phyloP scores from a whole-genome alignment of 2,329 filamentous ascomycete species.

The Epichloe hybrida region DNA sequence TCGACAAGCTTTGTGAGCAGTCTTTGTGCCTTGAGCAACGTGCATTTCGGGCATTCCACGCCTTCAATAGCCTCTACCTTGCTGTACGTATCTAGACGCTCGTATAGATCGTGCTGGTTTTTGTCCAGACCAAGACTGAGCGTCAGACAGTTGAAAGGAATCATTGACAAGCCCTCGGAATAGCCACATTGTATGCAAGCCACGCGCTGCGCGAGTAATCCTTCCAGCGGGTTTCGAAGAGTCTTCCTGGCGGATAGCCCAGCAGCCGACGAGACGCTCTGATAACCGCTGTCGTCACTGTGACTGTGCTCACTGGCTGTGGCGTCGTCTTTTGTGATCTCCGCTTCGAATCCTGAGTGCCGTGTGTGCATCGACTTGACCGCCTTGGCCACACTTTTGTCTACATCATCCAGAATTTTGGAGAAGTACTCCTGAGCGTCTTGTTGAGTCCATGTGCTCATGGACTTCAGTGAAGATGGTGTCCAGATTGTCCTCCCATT shows the following conservation, averaged over 20 bases:
- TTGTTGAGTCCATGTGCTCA: constrained; percentile 93
- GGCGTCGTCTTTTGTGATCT: constrained; percentile 27
- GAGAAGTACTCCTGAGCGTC: constrained; percentile 97
- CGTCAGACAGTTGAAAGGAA: constrained; percentile 87
- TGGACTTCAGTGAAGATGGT: constrained; percentile 67
- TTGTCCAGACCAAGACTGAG: constrained; percentile 58
- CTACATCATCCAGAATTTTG: constrained; percentile 72
- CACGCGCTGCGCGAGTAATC: constrained; percentile 75
- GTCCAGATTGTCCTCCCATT: constrained; percentile 73
- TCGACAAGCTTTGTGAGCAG: constrained; percentile 35
- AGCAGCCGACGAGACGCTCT: constrained; percentile 28
- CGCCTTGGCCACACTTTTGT: constrained; percentile 55
- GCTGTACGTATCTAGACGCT: constrained; percentile 75
- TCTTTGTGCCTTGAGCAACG: constrained; percentile 46
- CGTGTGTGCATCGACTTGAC: constrained; percentile 13
- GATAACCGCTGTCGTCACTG: constrained; percentile 45
- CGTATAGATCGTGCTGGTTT: constrained; percentile 54
- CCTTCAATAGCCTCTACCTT: constrained; percentile 74
- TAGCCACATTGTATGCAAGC: constrained; percentile 76
- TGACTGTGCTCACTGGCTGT: constrained; percentile 35
- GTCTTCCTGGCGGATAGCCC: constrained; percentile 24
- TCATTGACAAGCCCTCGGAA: constrained; percentile 78
- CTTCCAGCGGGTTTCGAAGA: constrained; percentile 69
- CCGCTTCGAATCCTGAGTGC: constrained; percentile 26
- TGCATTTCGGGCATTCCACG: constrained; percentile 86